Evolutionary conservation across 371 early-diverging fungal species (phyloP).

Genomic region (Mortierella sp.): DNA sequence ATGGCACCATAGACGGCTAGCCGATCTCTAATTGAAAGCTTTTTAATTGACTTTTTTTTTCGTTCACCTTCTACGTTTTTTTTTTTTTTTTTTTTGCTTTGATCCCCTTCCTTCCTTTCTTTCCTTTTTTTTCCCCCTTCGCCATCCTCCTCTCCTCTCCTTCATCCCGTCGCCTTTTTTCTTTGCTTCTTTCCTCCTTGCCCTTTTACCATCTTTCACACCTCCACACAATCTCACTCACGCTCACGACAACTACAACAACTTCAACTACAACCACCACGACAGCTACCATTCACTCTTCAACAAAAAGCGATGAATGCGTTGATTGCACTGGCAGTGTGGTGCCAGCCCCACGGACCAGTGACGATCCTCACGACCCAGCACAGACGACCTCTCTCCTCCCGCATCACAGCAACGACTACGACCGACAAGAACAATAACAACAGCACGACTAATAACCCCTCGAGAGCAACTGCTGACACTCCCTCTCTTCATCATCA

Average conservation of each 20-base stretch:
- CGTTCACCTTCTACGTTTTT: background rate
- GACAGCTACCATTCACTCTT: background rate
- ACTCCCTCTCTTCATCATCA: conserved; percentile 1
- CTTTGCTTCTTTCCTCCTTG: background rate
- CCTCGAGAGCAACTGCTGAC: background rate
- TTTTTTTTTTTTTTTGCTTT: background rate
- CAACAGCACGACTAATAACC: conserved; percentile 8
- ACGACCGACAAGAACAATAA: conserved; percentile 3
- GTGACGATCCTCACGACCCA: conserved; percentile 58
- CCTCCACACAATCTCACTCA: background rate
- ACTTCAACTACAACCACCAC: background rate
- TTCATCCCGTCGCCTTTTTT: no score
- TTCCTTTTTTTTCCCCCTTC: background rate
- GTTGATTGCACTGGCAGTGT: conserved; percentile 54
- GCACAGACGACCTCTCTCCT: conserved; percentile 44
- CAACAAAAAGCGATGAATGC: conserved; percentile 38
- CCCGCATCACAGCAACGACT: background rate
- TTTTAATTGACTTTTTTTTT: background rate
- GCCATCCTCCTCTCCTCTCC: background rate
- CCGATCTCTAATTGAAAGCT: background rate
- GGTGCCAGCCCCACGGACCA: conserved; percentile 57
- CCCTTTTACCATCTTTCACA: background rate
- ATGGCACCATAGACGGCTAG: no score
- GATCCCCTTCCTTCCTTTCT: background rate
- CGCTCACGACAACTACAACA: background rate